Conservation (phyloP, 495 filamentous ascomycete species). For the Venustampulla echinocandica region DNA sequence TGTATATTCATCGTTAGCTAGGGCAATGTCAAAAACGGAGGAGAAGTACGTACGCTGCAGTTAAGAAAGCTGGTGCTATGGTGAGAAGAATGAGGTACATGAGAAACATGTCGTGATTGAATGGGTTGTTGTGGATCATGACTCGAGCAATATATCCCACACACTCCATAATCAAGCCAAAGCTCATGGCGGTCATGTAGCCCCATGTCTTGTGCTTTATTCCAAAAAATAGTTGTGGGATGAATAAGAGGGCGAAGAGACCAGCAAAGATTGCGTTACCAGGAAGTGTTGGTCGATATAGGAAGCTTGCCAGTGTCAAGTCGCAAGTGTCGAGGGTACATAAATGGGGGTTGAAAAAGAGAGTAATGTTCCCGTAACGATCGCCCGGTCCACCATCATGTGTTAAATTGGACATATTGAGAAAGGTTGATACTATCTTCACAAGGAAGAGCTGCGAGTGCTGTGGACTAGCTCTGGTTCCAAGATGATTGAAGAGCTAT, state of each 20-base stretch:
- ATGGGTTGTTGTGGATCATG: conserved; percentile 32
- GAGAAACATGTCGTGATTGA: conserved; percentile 30
- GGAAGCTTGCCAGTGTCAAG: conserved; percentile 21
- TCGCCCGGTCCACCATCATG: conserved; percentile 3
- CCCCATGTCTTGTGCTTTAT: conserved; percentile 24
- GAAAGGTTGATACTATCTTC: no score
- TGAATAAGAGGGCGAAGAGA: conserved; percentile 22
- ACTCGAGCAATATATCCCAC: conserved; percentile 34
- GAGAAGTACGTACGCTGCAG: conserved; percentile 30
- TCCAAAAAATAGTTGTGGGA: conserved; percentile 19
- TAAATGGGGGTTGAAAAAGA: conserved; percentile 9
- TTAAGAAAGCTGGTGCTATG: conserved; percentile 48
- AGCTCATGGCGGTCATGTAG: conserved; percentile 30
- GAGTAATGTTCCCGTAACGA: conserved; percentile 16
- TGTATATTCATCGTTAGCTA: not conserved
- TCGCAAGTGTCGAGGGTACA: conserved; percentile 29
- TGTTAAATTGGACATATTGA: no score
- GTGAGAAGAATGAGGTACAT: conserved; percentile 40
- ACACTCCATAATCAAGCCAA: conserved; percentile 32
- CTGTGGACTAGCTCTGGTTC: no score
- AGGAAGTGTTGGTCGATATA: conserved; percentile 17
- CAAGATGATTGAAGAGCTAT: no score
- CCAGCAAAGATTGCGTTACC: conserved; percentile 32
- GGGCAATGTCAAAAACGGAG: not conserved
- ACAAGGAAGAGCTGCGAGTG: no score